Conservation (phyloP, 2,329 filamentous ascomycete species). For the Fusarium newnesense region DNA sequence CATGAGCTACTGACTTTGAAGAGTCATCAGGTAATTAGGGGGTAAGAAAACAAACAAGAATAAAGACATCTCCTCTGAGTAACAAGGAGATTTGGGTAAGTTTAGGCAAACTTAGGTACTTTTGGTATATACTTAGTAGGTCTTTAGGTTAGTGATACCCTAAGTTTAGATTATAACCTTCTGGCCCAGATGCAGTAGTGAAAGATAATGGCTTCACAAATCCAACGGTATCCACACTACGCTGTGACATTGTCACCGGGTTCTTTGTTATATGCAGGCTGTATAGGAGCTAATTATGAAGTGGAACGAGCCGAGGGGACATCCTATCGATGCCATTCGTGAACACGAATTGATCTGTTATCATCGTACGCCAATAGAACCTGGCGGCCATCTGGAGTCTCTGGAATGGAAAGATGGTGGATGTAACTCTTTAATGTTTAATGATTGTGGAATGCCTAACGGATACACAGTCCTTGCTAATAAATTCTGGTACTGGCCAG, state of each 20-base stretch:
- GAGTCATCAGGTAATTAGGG: fast-evolving
- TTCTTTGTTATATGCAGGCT: no score
- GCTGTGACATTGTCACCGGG: fast-evolving
- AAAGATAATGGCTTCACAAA: not conserved
- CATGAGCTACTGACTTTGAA: fast-evolving
- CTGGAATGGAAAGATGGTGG: fast-evolving
- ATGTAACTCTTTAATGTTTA: not conserved
- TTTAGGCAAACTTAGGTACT: no score
- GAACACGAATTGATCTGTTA: not conserved
- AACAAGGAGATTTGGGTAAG: no score
- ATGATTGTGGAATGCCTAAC: not conserved
- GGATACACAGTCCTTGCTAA: not conserved
- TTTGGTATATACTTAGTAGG: no score
- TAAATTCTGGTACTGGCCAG: not conserved
- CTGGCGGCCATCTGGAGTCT: fast-evolving
- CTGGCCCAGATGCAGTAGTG: not conserved
- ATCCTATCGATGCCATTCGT: not conserved
- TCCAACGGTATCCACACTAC: not conserved
- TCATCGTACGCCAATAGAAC: not conserved
- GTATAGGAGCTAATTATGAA: no score
- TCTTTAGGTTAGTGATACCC: fast-evolving
- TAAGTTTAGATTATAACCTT: not conserved
- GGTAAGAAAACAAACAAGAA: no score
- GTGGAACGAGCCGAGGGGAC: not conserved
- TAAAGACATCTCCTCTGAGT: fast-evolving